Evolutionary conservation across 1,139 yeast species (phyloP).

Genomic region (Pichia sp.): DNA sequence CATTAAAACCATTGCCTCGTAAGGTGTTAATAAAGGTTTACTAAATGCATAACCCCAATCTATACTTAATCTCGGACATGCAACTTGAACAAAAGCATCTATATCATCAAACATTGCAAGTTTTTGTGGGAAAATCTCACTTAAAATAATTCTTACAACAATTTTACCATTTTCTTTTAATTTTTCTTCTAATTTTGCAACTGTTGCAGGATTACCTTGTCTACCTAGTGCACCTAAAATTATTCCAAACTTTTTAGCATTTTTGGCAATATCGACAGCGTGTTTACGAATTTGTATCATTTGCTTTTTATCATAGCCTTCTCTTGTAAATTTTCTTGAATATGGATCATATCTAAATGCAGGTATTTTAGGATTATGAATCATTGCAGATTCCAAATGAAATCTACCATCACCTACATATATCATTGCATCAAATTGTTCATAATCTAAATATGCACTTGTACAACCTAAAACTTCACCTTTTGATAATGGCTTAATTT

Average conservation of each 20-base stretch:
- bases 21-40: conserved; percentile 88
- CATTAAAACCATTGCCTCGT: conserved; percentile 90
- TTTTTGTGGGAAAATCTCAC: conserved; percentile 92
- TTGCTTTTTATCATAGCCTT: conserved; percentile 80
- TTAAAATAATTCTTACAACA: conserved; percentile 75
- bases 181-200: conserved; percentile 53
- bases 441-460: conserved; percentile 65
- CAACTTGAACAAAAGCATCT: conserved; percentile 95
- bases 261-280: conserved; percentile 58
- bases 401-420: conserved; percentile 96
- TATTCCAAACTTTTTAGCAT: conserved; percentile 69
- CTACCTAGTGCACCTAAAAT: conserved; percentile 95
- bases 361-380: conserved; percentile 87
- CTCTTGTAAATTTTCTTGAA: conserved; percentile 82
- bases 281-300: conserved; percentile 65
- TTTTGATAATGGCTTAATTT: conserved; percentile 83
- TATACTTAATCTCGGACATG: conserved; percentile 91
- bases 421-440: conserved; percentile 68
- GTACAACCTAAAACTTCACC: conserved; percentile 98
- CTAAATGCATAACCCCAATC: conserved; percentile 99
- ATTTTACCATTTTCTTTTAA: conserved; percentile 51
- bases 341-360: conserved; percentile 96
- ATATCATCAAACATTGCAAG: conserved; percentile 90
- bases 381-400: conserved; percentile 94
- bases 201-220: conserved; percentile 83